Percentiles rank a stretch among this genome's conserved stretches.
These are phyloP conservation scores for Paraglomus brasilianum DNA, from an alignment of 192 early-diverging fungal species.

Conservation along the genomic window DNA sequence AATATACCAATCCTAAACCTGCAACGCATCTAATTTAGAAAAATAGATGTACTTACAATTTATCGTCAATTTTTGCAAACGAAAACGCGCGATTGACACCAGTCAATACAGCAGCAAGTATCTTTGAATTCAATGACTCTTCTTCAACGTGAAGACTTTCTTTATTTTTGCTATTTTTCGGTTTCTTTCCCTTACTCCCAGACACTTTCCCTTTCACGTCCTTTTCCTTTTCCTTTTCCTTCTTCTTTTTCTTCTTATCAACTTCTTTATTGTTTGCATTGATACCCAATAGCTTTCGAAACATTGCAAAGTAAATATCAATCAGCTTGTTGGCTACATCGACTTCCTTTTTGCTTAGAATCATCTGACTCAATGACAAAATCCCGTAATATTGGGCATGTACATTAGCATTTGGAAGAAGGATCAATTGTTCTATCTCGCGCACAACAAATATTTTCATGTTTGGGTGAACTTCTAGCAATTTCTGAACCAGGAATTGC, in stretches of 20 bases:
- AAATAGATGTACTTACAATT: conserved; percentile 42
- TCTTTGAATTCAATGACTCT: conserved; percentile 73
- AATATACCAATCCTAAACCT: conserved; percentile 5
- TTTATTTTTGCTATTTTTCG: conserved; percentile 40
- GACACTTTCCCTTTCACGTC: conserved; percentile 11
- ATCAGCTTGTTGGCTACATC: conserved; percentile 81
- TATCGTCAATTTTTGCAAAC: conserved; percentile 79
- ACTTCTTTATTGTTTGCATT: conserved; percentile 46
- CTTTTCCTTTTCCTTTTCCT: conserved; percentile 26
- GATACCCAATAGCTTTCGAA: conserved; percentile 72
- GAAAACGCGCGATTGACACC: conserved; percentile 96
- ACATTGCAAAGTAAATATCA: conserved; percentile 89
- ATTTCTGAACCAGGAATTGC: conserved; percentile 70
- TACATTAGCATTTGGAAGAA: conserved; percentile 69
- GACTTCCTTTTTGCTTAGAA: conserved; percentile 71
- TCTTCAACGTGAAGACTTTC: conserved; percentile 32
- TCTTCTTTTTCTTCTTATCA: conserved; percentile 54
- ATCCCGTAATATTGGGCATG: conserved; percentile 91
- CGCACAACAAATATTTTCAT: conserved; percentile 88
- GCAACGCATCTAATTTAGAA: background rate
- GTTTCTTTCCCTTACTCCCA: background rate
- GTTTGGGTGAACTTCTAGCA: conserved; percentile 72
- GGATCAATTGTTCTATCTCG: conserved; percentile 84
- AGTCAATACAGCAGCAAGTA: conserved; percentile 87
- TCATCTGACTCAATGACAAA: conserved; percentile 89